Conservation (phyloP, 2,329 filamentous ascomycete species). For the Bipolaris sorokiniana region DNA sequence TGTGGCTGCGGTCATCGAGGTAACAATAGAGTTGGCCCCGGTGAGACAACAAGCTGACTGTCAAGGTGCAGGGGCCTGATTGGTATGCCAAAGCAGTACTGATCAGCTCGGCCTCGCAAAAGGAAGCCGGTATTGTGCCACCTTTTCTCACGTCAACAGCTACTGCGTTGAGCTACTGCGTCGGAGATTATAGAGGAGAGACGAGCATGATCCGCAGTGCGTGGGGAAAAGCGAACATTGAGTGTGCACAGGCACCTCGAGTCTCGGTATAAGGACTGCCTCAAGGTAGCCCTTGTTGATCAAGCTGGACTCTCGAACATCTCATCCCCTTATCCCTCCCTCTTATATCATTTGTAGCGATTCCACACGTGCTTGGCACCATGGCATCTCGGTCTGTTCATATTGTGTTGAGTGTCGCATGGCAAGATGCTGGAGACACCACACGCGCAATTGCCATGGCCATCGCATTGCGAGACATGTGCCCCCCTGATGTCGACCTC, state of each 20-base stretch:
- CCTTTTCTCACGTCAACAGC: not conserved
- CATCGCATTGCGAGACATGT: conserved; percentile 36
- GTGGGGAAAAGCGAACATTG: not conserved
- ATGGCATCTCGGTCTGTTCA: conserved; percentile 30
- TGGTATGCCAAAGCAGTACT: not conserved
- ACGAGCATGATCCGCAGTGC: conserved; percentile 2
- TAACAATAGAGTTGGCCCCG: not conserved
- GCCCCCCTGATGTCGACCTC: conserved; percentile 32
- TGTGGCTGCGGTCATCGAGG: not conserved
- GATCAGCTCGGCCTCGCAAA: not conserved
- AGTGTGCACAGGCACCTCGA: not conserved
- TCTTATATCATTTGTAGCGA: not conserved
- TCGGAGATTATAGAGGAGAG: conserved; percentile 17
- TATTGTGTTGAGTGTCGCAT: conserved; percentile 42
- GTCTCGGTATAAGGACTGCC: conserved; percentile 2
- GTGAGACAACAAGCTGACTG: not conserved
- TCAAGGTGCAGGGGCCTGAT: not conserved
- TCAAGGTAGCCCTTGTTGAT: not conserved
- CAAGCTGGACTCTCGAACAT: not conserved
- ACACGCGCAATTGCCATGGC: conserved; percentile 43
- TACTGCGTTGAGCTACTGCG: not conserved
- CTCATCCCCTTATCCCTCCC: not conserved
- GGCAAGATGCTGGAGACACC: conserved; percentile 44
- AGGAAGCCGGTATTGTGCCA: conserved; percentile 1
- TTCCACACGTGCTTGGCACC: not conserved